Evolutionary conservation across 1,284 basidiomycete species (phyloP).

Genomic region (Ceratobasidium theobromae): DNA sequence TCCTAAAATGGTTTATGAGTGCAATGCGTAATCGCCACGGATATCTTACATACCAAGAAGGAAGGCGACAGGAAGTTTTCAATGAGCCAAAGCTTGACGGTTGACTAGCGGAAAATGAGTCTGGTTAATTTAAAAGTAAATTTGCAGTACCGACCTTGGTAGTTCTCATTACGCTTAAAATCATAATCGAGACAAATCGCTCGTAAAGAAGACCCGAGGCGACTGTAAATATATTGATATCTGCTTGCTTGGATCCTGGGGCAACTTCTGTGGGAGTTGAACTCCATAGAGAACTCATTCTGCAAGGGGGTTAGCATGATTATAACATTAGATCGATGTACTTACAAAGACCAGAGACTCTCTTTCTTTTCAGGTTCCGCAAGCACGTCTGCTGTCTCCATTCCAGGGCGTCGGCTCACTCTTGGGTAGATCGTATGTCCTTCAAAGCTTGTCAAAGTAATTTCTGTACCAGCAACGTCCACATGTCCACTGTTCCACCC

Average conservation of each 20-base stretch:
- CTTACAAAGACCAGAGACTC: conserved; percentile 20
- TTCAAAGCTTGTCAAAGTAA: conserved; percentile 83
- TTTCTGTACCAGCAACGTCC: conserved; percentile 62
- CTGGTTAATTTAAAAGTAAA: background rate
- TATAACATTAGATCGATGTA: conserved; percentile 7
- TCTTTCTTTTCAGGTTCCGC: conserved; percentile 36
- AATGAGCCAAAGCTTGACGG: conserved; percentile 99
- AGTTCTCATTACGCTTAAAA: conserved; percentile 90
- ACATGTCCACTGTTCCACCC: conserved; percentile 80
- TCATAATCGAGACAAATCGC: conserved; percentile 98
- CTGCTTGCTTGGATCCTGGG: conserved; percentile 55
- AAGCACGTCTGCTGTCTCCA: conserved; percentile 81
- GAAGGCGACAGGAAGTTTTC: conserved; percentile 98
- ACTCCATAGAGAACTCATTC: conserved; percentile 6
- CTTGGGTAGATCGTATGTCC: conserved; percentile 87
- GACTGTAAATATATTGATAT: conserved; percentile 99
- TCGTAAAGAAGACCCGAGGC: conserved; percentile 96
- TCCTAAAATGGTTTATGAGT: conserved; percentile 55
- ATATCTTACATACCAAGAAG: conserved; percentile 67
- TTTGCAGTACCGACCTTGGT: conserved; percentile 58
- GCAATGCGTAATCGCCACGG: too few relatives aligned
- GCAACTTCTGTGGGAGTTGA: conserved; percentile 27
- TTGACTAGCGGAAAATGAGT: conserved; percentile 43
- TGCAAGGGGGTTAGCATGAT: background rate
- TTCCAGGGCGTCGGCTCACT: conserved; percentile 68